Evolutionary conservation across 2,329 filamentous ascomycete genomes (phyloP).

Genomic region (Chalaropsis thielavioides): DNA sequence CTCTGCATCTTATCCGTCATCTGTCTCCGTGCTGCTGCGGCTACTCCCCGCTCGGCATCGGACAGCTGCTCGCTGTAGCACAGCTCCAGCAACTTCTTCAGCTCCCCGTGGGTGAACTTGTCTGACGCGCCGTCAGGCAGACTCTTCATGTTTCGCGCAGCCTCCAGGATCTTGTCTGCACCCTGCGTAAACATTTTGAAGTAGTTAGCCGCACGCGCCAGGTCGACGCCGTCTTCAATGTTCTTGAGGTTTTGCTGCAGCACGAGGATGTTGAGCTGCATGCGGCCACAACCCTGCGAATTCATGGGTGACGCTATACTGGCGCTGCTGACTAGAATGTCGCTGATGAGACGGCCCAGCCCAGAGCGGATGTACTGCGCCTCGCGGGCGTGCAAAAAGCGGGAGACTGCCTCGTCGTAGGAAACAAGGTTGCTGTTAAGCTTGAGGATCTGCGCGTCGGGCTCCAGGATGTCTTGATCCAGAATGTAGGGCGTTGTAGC

Average conservation of each 20-base stretch:
- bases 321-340: conserved; percentile 59
- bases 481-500: conserved; percentile 47
- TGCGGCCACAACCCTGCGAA: conserved; percentile 61
- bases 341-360: conserved; percentile 63
- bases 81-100: conserved; percentile 50
- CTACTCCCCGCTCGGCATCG: conserved; percentile 53
- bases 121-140: conserved; percentile 25
- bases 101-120: conserved; percentile 49
- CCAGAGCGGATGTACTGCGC: conserved; percentile 62
- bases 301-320: conserved; percentile 71
- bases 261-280: conserved; percentile 83
- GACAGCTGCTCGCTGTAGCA: conserved; percentile 53
- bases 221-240: conserved; percentile 55
- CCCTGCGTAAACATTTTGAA: conserved; percentile 54
- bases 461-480: conserved; percentile 60
- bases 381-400: conserved; percentile 57
- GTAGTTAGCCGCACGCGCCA: conserved; percentile 50
- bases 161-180: conserved; percentile 47
- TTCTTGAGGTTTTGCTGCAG: conserved; percentile 95
- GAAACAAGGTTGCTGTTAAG: conserved; percentile 74
- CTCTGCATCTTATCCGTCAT: conserved; percentile 56
- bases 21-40: conserved; percentile 49
- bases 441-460: conserved; percentile 64
- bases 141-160: conserved; percentile 36
- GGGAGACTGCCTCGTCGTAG: conserved; percentile 69